Evolutionary conservation across 2,329 filamentous ascomycete genomes (phyloP).

Genomic region (Dothiorella sarmentorum): DNA sequence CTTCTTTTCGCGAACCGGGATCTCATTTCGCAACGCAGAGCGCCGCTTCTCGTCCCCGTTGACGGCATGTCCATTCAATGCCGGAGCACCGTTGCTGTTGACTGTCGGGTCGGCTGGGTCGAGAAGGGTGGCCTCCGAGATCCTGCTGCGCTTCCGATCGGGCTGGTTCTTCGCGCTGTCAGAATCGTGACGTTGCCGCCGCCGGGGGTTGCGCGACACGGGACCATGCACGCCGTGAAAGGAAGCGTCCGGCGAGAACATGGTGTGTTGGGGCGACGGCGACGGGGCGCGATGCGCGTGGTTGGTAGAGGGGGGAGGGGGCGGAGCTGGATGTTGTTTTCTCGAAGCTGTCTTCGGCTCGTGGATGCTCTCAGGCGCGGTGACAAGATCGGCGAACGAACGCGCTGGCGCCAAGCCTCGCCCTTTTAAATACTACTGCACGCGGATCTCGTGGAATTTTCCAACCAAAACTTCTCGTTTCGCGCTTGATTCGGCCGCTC

Average conservation of each 20-base stretch:
- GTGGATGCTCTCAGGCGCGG: constrained; percentile 5
- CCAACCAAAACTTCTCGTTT: neutral
- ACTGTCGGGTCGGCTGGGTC: constrained; percentile 26
- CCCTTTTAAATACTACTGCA: neutral
- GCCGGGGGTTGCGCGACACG: constrained; percentile 43
- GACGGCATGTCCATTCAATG: constrained; percentile 33
- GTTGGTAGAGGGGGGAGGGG: constrained; percentile 4
- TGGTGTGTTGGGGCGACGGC: constrained; percentile 23
- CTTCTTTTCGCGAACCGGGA: constrained; percentile 42
- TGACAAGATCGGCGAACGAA: constrained; percentile 10
- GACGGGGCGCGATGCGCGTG: constrained; percentile 24
- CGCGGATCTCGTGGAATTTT: neutral
- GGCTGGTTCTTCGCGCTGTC: constrained; percentile 40
- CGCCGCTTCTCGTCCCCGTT: constrained; percentile 27
- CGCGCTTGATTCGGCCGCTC: neutral
- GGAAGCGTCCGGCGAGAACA: constrained; percentile 40
- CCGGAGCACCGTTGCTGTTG: constrained; percentile 30
- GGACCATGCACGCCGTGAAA: constrained; percentile 34
- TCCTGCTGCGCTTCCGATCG: constrained; percentile 47
- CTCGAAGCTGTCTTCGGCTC: constrained; percentile 18
- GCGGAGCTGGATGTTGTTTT: constrained; percentile 16
- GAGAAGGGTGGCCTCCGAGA: constrained; percentile 42
- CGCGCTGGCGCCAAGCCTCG: constrained; percentile 13
- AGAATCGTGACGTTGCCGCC: constrained; percentile 45
- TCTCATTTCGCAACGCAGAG: constrained; percentile 33